Evolutionary conservation across 306 rosid species (phyloP), one percentile per base, ranked within the genome.

Genomic region (Lathyrus tuberosus): DNA sequence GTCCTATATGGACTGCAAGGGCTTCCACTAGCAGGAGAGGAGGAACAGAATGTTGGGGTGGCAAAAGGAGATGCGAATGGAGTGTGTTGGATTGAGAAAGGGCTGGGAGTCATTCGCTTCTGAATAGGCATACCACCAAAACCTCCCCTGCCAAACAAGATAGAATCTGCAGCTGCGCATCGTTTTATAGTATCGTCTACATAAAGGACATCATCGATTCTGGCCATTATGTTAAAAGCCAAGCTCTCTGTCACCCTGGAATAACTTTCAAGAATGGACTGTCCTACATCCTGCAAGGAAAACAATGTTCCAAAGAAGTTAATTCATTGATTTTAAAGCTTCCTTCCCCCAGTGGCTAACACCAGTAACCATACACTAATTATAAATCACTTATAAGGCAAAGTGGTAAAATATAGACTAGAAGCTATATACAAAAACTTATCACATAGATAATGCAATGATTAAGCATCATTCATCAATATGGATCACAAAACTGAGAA

Each of bases 241-340:
- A 93, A 83, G 80, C 98, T 93, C 86, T 93, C 98, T 85, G 76
- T 90, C 66, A 93, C 98, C 84, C 98, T 88, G 4, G 98, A 93
- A 85, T 93, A 93, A 79, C 98, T 93, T 81, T 93, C 98, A 5
- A 93, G 96, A 79, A 93, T 93, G 31, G 98, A 86, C 74, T 93
- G 96, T 70, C 96, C 98, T 15, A 93, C 96, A 67, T 93, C 98
- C 98, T 93, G 91, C 86, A 81, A 70, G 59, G 22, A 80, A 67
- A 63, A 73, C 53, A 62, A 67, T 53, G 46, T 42, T 51, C 9
- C 51, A 24, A 18, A n/a, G 28, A 40, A 62, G 31, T 14, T 52
- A 62, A 42, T 42, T 26, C 51, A 48, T 22, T 52, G 8, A 28
- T 35, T 38, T 37, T 66, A 8, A 8, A 62, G 40, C 44, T 58